Evolutionary conservation across 441 rosid genomes (phyloP), one percentile per base, ranked within the genome.

Genomic region (Mallotus japonicus): DNA sequence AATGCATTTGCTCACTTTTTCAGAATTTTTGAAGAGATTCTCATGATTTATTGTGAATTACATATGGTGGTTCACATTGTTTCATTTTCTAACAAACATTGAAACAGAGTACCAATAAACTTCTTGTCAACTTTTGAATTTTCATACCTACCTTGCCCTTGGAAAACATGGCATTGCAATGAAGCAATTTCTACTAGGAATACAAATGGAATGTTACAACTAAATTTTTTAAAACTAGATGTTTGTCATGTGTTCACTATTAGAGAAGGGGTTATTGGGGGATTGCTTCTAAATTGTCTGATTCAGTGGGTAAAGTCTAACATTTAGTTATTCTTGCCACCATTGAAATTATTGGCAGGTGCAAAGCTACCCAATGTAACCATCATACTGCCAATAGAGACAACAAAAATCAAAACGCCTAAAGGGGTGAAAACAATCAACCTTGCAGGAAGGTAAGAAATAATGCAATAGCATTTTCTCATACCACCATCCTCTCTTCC

Each of bases 281-380:
- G 12, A 40, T 73, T 32, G 73, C 14, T 61, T 63, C 47, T 58
- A 54, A 55, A 62, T 46, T 19, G 63, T 59, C 34, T 63, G 42
- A 20, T 58, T 11, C 4, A 67, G 42, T 37, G 69, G 13, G 60
- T 50, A 72, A 69, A 55, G 70, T 16, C 73, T 69, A 37, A 78
- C 34, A 34, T 70, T 70, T 58, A 24, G 24, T 74, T 19, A 70
- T 71, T 70, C 55, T 75, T 67, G 4, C 44, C 62, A 60, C 67
- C 55, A 46, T 19, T 3, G 13, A 32, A 44, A 42, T 42, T 69
- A 65, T 57, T 65, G 79, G 75, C 86, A 92, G 98, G 96, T 74
- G 91, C 91, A 46, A 85, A 83, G 80, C 75, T 93, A 73, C 95
- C 98, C 71, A 88, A 81, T 68, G 59, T 91, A 14, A 88, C 78